phyloP scores from a whole-genome alignment of 108 stramenopile genomes.

The Parietichytrium sp. region DNA sequence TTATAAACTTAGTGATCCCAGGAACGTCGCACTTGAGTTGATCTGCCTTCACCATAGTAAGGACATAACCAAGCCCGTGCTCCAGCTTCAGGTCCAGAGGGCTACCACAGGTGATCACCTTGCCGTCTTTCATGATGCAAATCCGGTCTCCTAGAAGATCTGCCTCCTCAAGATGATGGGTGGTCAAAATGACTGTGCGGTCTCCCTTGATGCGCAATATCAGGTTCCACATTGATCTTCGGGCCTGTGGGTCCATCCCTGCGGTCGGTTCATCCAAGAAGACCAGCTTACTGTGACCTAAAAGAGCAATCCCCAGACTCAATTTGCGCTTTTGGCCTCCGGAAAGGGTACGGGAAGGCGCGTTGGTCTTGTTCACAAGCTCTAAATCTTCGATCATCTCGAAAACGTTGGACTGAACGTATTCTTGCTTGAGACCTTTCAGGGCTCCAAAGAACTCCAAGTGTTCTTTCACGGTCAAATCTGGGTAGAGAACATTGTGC shows the following conservation, averaged over 20 bases:
- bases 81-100: constrained; percentile 73
- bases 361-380: constrained; percentile 50
- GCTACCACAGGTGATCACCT: constrained; percentile 75
- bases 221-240: constrained; percentile 68
- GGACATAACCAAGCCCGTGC: constrained; percentile 71
- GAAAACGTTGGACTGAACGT: constrained; percentile 38
- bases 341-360: constrained; percentile 38
- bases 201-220: constrained; percentile 46
- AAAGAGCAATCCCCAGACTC: constrained; percentile 57
- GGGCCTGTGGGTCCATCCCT: constrained; percentile 73
- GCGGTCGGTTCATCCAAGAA: constrained; percentile 72
- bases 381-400: constrained; percentile 57
- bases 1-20: background rate
- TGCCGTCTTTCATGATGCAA: constrained; percentile 90
- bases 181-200: constrained; percentile 61
- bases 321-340: constrained; percentile 72
- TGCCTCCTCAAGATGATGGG: constrained; percentile 81
- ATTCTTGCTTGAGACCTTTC: constrained; percentile 37
- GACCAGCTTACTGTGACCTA: constrained; percentile 57
- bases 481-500: constrained; percentile 64
- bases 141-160: constrained; percentile 87
- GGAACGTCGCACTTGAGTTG: background rate
- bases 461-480: constrained; percentile 61
- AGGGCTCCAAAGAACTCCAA: constrained; percentile 59
- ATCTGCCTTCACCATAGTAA: constrained; percentile 55